Percentiles rank a stretch among this genome's conserved stretches.
phyloP scores from a whole-genome alignment of 2,329 filamentous ascomycete genomes.

The Neofusicoccum laricinum region DNA sequence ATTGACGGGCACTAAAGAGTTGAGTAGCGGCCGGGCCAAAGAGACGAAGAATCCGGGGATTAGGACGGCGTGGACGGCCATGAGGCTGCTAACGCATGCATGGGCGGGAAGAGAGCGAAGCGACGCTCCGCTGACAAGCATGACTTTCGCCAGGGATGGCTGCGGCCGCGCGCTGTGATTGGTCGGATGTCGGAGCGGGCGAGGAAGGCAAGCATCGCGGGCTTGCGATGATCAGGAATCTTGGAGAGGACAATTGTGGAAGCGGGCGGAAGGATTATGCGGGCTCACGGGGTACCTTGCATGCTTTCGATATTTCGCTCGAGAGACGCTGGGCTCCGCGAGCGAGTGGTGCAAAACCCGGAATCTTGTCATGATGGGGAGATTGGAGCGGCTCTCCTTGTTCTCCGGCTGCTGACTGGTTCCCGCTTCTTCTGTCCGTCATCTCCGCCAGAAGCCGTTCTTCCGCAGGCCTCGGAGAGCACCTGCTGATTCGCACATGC shows the following conservation, averaged over 20 bases:
- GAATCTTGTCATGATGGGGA: neutral
- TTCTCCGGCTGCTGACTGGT: neutral
- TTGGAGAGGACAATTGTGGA: neutral
- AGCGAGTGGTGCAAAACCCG: neutral
- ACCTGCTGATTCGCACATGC: slow-evolving; percentile 7
- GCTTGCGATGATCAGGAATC: neutral
- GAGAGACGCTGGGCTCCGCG: neutral
- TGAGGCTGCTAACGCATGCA: neutral
- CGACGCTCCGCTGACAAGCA: neutral
- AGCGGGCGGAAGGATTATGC: neutral
- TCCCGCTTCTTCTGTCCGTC: neutral
- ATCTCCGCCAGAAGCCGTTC: slow-evolving; percentile 1
- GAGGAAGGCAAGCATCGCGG: neutral
- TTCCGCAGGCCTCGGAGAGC: too few relatives aligned
- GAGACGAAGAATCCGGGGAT: neutral
- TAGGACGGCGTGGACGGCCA: neutral
- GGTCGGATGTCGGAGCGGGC: neutral
- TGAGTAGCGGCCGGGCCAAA: neutral
- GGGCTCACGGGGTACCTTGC: slow-evolving; percentile 7
- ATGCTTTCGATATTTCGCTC: neutral
- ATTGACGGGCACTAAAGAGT: neutral
- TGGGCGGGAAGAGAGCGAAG: neutral
- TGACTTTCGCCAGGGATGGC: neutral
- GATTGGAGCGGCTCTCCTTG: neutral
- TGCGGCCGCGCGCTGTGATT: neutral